Evolutionary conservation across 805 yeast species (phyloP).

Genomic region (Starmerella scarabaei): DNA sequence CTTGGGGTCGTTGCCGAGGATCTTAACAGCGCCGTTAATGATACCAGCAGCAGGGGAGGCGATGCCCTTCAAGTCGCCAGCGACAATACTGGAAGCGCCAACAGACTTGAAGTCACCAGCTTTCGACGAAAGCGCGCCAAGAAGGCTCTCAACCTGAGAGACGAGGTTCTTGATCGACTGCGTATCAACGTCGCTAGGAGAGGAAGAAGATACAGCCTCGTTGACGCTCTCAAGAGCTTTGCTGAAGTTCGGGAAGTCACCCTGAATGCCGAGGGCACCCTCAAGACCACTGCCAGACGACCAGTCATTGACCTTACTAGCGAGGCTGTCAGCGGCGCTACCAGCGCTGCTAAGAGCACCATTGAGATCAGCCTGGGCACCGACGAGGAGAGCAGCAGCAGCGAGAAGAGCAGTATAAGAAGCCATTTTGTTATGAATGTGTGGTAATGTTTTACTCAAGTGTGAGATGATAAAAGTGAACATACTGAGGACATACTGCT

Average conservation of each 20-base stretch:
- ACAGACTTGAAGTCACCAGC: slow-evolving; percentile 20
- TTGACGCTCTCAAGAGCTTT: slow-evolving; percentile 15
- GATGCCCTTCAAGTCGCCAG: slow-evolving; percentile 19
- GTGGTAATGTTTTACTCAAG: no score
- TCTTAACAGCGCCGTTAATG: slow-evolving; percentile 13
- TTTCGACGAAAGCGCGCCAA: slow-evolving; percentile 20
- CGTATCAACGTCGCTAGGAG: slow-evolving; percentile 10
- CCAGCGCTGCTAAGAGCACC: slow-evolving; percentile 5
- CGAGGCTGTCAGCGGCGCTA: slow-evolving; percentile 5
- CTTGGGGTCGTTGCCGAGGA: slow-evolving; percentile 5
- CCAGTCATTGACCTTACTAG: slow-evolving; percentile 12
- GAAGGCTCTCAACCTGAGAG: slow-evolving; percentile 14
- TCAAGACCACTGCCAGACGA: slow-evolving; percentile 16
- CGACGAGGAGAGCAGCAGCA: slow-evolving; percentile 8
- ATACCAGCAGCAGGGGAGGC: slow-evolving; percentile 19
- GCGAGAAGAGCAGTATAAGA: slow-evolving; percentile 2
- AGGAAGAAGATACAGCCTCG: slow-evolving; percentile 5
- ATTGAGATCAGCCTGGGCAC: slow-evolving; percentile 7
- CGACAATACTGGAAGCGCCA: slow-evolving; percentile 21
- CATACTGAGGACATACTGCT: no score
- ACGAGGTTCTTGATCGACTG: slow-evolving; percentile 8
- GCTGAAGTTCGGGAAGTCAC: slow-evolving; percentile 17
- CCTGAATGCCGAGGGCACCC: slow-evolving; percentile 26
- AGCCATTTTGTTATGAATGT: background rate
- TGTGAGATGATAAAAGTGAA: no score